A percentile compares a stretch with the other conserved stretches of the same genome.
These are phyloP conservation scores for Lachnellula willkommii DNA, from an alignment of 2,329 filamentous ascomycete genomes.

Conservation along the genomic window DNA sequence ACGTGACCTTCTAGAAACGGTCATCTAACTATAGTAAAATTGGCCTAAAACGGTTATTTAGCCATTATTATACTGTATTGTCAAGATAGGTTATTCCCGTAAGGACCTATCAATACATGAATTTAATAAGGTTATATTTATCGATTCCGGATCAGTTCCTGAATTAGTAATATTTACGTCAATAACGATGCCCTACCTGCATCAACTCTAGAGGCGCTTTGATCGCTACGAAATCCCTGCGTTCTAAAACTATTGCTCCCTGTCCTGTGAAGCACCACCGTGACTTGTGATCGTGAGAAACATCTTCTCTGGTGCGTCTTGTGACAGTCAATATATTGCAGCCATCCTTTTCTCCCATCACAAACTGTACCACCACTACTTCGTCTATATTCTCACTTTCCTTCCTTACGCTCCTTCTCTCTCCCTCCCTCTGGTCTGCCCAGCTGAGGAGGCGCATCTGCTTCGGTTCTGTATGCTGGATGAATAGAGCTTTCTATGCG, in stretches of 20 bases:
- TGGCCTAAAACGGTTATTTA: no score
- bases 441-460: constrained; percentile 5
- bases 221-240: background rate
- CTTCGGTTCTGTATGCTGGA: constrained; percentile 21
- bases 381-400: background rate
- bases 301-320: background rate
- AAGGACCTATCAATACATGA: no score
- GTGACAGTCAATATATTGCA: background rate
- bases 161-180: no score
- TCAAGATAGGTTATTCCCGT: no score
- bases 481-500: constrained; percentile 28
- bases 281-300: background rate
- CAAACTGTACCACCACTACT: background rate
- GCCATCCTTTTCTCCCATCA: background rate
- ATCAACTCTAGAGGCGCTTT: background rate
- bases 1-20: no score
- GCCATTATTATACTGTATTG: no score
- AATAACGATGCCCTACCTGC: no score
- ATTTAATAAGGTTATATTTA: no score
- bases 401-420: constrained; percentile 17
- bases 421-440: background rate
- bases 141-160: no score
- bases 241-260: background rate
- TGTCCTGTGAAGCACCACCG: background rate
- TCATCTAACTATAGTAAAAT: no score